Evolutionary conservation across 148 eudicot species (phyloP).

Genomic region (Salicornia ramosissima): DNA sequence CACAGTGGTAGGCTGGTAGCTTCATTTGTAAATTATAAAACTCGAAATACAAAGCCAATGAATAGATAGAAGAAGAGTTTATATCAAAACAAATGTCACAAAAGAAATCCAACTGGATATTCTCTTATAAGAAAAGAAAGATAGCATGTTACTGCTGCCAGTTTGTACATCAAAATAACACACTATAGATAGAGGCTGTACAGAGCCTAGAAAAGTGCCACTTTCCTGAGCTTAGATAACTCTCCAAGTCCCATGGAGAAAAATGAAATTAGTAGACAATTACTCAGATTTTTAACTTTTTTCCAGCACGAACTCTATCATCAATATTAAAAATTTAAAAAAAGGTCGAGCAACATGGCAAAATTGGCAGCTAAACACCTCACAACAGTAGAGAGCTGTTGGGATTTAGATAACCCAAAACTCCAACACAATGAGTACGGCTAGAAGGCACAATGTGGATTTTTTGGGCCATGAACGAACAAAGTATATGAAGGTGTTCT

Average conservation of each 20-base stretch:
- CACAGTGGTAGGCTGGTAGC: neutral
- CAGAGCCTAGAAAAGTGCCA: slow-evolving; percentile 4
- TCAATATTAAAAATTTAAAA: neutral
- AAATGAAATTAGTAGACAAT: neutral
- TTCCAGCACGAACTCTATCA: neutral
- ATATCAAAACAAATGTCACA: neutral
- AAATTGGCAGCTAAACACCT: neutral
- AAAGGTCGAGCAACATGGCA: neutral
- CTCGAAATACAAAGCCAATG: neutral
- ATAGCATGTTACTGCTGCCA: too few species aligned
- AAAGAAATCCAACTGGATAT: neutral
- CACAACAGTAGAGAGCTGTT: too few species aligned
- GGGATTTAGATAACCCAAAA: too few species aligned
- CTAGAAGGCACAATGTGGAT: too few species aligned
- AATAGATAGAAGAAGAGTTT: too few species aligned
- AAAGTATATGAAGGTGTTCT: too few species aligned
- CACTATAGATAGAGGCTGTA: neutral
- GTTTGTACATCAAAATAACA: too few species aligned
- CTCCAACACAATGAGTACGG: too few species aligned
- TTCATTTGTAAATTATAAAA: neutral
- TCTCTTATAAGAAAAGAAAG: neutral
- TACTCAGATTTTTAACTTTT: too few species aligned
- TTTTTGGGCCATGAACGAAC: too few species aligned
- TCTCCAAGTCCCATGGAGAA: neutral
- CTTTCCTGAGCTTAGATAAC: neutral